phyloP scores from a whole-genome alignment of 2,329 filamentous ascomycete species.

The Neopestalotiopsis sp. region DNA sequence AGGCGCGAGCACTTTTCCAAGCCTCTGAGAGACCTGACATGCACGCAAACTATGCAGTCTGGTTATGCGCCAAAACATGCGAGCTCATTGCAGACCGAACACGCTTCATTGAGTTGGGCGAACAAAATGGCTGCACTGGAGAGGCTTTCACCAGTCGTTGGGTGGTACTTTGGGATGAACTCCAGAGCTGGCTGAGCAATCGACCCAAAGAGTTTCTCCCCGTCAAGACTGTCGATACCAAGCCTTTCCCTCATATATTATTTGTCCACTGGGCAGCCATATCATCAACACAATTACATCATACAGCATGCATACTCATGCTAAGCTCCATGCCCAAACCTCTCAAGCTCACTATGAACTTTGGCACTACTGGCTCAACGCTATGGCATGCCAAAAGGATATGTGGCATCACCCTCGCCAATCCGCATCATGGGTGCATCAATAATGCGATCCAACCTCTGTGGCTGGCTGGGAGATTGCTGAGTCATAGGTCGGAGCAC shows the following conservation, averaged over 20 bases:
- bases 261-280: slow-evolving; percentile 61
- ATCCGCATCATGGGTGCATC: slow-evolving; percentile 59
- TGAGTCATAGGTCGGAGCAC: slow-evolving; percentile 56
- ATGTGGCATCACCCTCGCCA: slow-evolving; percentile 61
- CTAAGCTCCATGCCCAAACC: slow-evolving; percentile 47
- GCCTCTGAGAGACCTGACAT: slow-evolving; percentile 50
- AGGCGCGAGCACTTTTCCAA: slow-evolving; percentile 43
- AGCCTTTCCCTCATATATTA: slow-evolving; percentile 57
- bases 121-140: slow-evolving; percentile 48
- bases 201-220: slow-evolving; percentile 54
- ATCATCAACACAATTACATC: slow-evolving; percentile 62
- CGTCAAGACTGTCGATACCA: slow-evolving; percentile 46
- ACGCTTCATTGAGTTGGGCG: slow-evolving; percentile 52
- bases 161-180: slow-evolving; percentile 53
- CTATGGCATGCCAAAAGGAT: slow-evolving; percentile 62
- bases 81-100: slow-evolving; percentile 57
- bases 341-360: slow-evolving; percentile 21
- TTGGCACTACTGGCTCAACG: slow-evolving; percentile 41
- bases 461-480: slow-evolving; percentile 59
- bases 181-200: slow-evolving; percentile 53
- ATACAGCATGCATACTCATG: slow-evolving; percentile 60
- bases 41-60: slow-evolving; percentile 66
- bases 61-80: slow-evolving; percentile 57
- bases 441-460: slow-evolving; percentile 65
- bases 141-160: slow-evolving; percentile 50